Evolutionary conservation across 257 asterid species (phyloP).

Genomic region (Fraxinus americana): DNA sequence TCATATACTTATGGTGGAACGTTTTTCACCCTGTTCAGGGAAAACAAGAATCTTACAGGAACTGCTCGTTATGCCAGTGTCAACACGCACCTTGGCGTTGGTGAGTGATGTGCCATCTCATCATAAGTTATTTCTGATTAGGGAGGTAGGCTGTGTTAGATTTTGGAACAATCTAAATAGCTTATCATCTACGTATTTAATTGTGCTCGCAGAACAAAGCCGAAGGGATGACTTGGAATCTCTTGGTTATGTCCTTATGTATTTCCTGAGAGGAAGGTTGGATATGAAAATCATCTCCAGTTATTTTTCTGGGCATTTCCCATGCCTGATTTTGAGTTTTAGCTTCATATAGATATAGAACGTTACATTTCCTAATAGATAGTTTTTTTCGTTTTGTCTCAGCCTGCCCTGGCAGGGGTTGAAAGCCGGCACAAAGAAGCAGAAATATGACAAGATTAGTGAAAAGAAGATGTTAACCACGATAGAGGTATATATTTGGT

Average conservation of each 20-base stretch:
- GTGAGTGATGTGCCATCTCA: constrained; percentile 47
- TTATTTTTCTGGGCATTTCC: constrained; percentile 10
- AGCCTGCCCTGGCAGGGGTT: constrained; percentile 99
- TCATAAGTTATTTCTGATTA: constrained; percentile 7
- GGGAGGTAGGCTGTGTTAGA: constrained; percentile 18
- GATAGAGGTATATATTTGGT: constrained; percentile 64
- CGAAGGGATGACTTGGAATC: constrained; percentile 97
- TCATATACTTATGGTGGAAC: constrained; percentile 18
- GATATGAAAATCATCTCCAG: constrained; percentile 23
- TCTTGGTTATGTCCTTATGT: constrained; percentile 93
- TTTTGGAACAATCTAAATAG: constrained; percentile 12
- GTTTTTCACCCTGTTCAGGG: constrained; percentile 53
- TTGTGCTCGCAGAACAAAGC: constrained; percentile 73
- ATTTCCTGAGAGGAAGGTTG: constrained; percentile 95
- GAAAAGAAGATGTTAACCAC: constrained; percentile 94
- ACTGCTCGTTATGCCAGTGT: constrained; percentile 98
- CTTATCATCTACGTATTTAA: constrained; percentile 19
- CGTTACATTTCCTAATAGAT: constrained; percentile 17
- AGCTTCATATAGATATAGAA: constrained; percentile 2
- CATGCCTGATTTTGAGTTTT: constrained; percentile 13
- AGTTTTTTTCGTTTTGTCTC: constrained; percentile 28
- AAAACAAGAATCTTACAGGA: constrained; percentile 93
- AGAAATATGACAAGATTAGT: constrained; percentile 89
- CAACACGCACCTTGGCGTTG: constrained; percentile 92
- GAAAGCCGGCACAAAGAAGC: constrained; percentile 93